Base-by-base conservation (phyloP, 768 basidiomycete species). In the Podaxis carcinomalis region DNA sequence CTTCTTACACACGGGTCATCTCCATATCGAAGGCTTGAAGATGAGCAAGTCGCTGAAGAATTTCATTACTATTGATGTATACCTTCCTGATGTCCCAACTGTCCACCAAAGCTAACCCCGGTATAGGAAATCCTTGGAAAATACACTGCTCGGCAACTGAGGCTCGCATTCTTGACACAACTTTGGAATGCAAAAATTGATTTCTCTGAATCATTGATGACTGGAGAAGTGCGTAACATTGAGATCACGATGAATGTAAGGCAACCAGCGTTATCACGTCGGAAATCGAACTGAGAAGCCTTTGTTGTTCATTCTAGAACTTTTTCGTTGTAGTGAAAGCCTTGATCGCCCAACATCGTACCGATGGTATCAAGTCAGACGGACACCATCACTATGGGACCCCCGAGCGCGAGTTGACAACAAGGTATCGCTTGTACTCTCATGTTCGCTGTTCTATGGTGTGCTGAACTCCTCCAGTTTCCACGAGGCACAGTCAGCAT, bases 1-100 rank as follows among this genome's bases (percentile, higher is more conserved):
- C 73, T 99, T 99, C 78, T 77, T 98, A 52, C 97, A 99, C 74
- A 98, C 96, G 0, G 97, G 97, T 10, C 97, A 99, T 77, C 78
- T 99, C 36, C 95, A 98, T 72, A 98, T 99, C 66, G 94, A 97
- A 72, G 97, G 97, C 7, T 78, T 97, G 61, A 99, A 99, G 75
- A 99, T 99, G 97, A 95, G 92, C 77, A 99, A 99, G 76, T 95
- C 93, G 9, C 76, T 99, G 64, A 99, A 99, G 74, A 99, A 99
- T 70, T 99, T 98, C 71, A 97, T 98, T 68, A 98, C 97, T 5
- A 97, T 99, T 60, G 88, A 92, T 67, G 91, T 92, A 68, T 72
- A 88, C 68, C 46, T 64, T 54, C 51, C 44, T 27, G 10, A 14
- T 32, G n/a, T 21, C 13, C 51, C 51, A n/a, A 9, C 5, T 21